Conservation (phyloP, 2,329 filamentous ascomycete genomes). For the Colletotrichum higginsianum region DNA sequence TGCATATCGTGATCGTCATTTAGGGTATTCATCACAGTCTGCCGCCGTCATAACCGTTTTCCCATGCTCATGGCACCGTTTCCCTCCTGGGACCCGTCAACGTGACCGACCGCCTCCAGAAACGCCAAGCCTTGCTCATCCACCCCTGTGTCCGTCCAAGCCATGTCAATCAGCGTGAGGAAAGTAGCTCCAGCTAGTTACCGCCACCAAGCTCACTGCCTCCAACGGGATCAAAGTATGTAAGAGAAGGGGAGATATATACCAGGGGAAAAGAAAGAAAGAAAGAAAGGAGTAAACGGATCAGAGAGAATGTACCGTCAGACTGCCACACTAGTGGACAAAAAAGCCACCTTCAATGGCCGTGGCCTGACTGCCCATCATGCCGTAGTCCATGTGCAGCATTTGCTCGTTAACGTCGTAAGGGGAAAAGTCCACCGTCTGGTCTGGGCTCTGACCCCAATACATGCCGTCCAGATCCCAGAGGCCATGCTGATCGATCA, state of each 20-base stretch:
- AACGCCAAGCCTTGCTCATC: constrained; percentile 10
- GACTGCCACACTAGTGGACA: constrained; percentile 54
- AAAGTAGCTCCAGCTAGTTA: constrained; percentile 2
- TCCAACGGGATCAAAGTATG: constrained; percentile 4
- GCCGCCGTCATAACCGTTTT: constrained; percentile 28
- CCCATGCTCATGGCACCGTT: not conserved
- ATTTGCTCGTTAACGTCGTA: constrained; percentile 52
- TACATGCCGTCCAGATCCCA: constrained; percentile 72
- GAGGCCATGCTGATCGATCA: constrained; percentile 68
- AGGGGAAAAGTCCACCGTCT: constrained; percentile 43
- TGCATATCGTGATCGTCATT: constrained; percentile 31
- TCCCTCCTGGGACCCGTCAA: constrained; percentile 9
- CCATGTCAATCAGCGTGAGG: not conserved
- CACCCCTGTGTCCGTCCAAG: not conserved
- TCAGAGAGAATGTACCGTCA: constrained; percentile 1
- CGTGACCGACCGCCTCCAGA: constrained; percentile 12
- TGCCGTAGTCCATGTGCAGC: constrained; percentile 55
- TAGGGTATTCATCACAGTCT: constrained; percentile 32
- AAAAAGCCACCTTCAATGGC: constrained; percentile 60
- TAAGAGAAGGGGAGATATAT: constrained; percentile 22
- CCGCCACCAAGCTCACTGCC: not conserved
- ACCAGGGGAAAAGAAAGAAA: constrained; percentile 4
- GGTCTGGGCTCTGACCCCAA: constrained; percentile 62
- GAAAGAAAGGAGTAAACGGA: not conserved
- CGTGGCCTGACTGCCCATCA: constrained; percentile 54